Base-by-base conservation (phyloP, 2,329 filamentous ascomycete species). In the Talaromyces piceae region DNA sequence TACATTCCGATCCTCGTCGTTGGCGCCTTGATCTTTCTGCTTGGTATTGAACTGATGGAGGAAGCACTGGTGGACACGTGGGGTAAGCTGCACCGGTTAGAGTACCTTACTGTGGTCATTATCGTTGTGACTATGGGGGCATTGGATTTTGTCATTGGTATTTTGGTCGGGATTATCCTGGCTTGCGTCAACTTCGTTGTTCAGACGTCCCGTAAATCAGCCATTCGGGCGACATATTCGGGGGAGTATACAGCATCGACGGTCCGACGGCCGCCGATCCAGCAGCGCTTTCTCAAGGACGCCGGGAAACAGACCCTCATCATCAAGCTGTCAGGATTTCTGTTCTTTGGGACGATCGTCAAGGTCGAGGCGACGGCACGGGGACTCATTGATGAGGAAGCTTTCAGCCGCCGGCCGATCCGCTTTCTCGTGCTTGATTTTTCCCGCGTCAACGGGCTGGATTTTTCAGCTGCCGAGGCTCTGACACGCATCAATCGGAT, bases 331-430 rank as follows among this genome's bases (percentile, higher is more conserved):
- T 86, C 87, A 0, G 91, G 93, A 0, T 97, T 91, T 63, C 80
- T 98, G n/a, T 98, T 98, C 75, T 98, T 98, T 59, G 93, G 93
- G 13, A 97, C 91, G 2, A 95, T 98, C 57, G 91, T 96, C 49
- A 89, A 88, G 45, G 91, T 98, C 0, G 93, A 98, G 67, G 87
- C 88, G 56, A 86, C 86, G 57, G 91, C 97, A 55, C 82, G 91
- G 20, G 82, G 78, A 3, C 73, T 97, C 27, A 84, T 97, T 44
- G 84, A 91, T 25, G 89, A 95, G 26, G 84, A 91, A 55, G 80
- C 83, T 2, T 97, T 96, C 64, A 74, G 76, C 23, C 75, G 81
- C 57, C 80, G 84, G 48, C 90, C 91, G 0, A 93, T 97, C 64
- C 86, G 88, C 58, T 98, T 90, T 65, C 76, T 98, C 39, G 82